Evolutionary conservation across 306 rosid species (phyloP), one percentile per base, ranked within the genome.

Genomic region (Citrullus mucosospermus): DNA sequence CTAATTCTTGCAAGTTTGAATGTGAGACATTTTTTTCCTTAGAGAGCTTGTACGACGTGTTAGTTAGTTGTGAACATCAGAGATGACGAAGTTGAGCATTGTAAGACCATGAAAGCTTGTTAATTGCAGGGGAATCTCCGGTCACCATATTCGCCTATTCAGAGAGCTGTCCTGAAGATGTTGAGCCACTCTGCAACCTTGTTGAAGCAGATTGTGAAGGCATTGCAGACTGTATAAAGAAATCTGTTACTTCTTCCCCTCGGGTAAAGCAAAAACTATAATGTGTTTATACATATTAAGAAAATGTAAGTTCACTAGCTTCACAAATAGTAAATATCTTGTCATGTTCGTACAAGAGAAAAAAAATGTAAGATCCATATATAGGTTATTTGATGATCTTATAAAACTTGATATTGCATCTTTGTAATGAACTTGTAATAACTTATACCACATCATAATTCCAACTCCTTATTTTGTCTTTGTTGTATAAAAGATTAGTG

Each of bases 71-170:
- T 95, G 65, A 95, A 95, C 83, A 82, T 95, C 54, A 85, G 99
- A 91, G 99, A 95, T 13, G 99, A 95, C 30, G 99, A 95, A 86
- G 99, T 90, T 46, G 99, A 95, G 81, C 99, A 95, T 78, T 95
- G 99, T 51, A 95, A 95, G 88, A 92, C 99, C 6, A 95, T 95
- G 99, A 95, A 78, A 87, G 99, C 97, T 79, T 95, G 99, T 69
- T 97, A 95, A 85, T 91, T 89, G 67, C 87, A 79, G 11, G 97
- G 99, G 75, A 95, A 89, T 85, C 97, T 95, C 78, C 87, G 89
- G 77, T 95, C 97, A 28, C 97, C 99, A 63, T 97, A 92, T 88
- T 86, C 99, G 28, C 28, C 2, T 79, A 36, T 78, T 51, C 80
- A 9, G 97, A 82, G 84, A 88, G 80, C 8, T 72, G 78, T 0